phyloP scores from a whole-genome alignment of 208 protist species.

The Trichomonas tenax region DNA sequence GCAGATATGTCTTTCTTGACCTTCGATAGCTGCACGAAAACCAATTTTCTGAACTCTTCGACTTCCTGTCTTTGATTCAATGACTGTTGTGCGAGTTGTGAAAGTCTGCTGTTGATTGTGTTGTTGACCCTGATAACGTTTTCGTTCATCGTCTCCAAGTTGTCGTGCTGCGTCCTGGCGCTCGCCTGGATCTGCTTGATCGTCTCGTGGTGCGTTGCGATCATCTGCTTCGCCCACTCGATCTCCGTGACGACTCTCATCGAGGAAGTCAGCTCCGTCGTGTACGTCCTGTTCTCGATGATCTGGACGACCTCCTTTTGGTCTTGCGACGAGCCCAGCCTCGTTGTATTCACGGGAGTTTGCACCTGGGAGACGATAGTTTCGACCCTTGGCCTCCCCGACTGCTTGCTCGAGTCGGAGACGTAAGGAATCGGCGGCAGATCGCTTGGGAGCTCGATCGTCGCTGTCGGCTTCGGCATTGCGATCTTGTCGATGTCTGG shows the following conservation, averaged over 20 bases:
- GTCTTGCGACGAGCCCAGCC: background rate
- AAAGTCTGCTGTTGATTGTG: background rate
- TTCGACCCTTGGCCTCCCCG: background rate
- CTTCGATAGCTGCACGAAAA: background rate
- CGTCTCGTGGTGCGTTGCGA: background rate
- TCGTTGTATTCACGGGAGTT: background rate
- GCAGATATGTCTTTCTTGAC: background rate
- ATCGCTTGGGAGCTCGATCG: background rate
- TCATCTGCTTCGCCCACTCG: background rate
- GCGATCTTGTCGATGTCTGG: background rate
- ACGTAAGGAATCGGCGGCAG: background rate
- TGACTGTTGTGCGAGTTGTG: background rate
- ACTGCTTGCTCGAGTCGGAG: background rate
- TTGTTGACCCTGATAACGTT: background rate
- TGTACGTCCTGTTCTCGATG: background rate
- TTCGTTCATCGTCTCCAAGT: background rate
- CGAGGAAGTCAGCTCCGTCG: background rate
- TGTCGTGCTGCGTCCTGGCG: background rate
- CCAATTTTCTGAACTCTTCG: background rate
- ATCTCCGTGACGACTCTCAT: background rate
- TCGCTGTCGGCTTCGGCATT: background rate
- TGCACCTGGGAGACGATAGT: background rate
- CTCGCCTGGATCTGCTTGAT: background rate
- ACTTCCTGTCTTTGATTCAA: background rate
- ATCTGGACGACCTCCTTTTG: background rate